Evolutionary conservation across 2,329 filamentous ascomycete species (phyloP), one percentile per base, ranked within the genome.

Genomic region (Pochonia chlamydosporia): DNA sequence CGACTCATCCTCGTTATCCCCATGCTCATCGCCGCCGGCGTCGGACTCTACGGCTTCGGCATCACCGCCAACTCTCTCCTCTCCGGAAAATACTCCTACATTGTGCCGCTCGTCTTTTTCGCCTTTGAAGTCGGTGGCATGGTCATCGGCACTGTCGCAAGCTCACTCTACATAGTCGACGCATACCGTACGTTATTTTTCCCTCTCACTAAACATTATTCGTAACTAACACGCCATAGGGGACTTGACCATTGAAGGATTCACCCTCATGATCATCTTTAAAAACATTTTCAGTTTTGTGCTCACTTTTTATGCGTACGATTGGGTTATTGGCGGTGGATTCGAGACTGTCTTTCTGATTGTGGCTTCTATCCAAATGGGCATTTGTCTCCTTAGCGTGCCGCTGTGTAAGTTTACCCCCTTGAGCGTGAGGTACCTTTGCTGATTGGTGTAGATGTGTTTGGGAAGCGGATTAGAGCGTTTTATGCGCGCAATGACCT

Each of bases 221-320:
- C n/a, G 2, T 7, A 20, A 36, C 49, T 26, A 8, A 35, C 14
- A 3, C 1, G 9, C 5, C 9, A 30, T 45, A 87, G 85, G 84
- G 7, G 84, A 92, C 52, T 81, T 95, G 48, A 82, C 88, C 1
- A 81, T 96, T 41, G 91, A 96, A 67, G 87, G 84, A 6, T 95
- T 96, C 63, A 96, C 90, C 0, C 88, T 89, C 66, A 79, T 93
- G 63, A 78, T 96, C 54, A 84, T 96, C 46, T 96, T 96, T 75
- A 96, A 96, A 69, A 96, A 96, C 66, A 78, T 96, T 52, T 95
- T 96, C 70, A 87, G 84, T 52, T 96, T 95, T 58, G 81, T 82
- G 6, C 71, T 96, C 47, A 95, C 91, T 0, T 95, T 84, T 63
- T 85, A 81, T 55, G 89, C 89, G 1, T 95, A 89, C 58, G 75